phyloP scores from a whole-genome alignment of 306 rosid genomes.

The Lathyrus oleraceus region DNA sequence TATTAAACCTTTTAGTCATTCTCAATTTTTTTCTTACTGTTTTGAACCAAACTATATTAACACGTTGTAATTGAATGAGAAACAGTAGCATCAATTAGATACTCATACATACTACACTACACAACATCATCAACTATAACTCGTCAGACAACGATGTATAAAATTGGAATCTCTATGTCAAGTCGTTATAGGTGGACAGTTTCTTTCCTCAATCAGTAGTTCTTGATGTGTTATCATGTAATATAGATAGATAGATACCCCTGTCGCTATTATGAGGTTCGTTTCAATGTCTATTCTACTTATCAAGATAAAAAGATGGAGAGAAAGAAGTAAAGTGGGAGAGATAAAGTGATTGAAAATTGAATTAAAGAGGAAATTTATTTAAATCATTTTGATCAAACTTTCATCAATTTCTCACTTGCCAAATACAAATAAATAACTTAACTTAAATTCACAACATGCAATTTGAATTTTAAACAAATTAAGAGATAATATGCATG shows the following conservation, averaged over 20 bases:
- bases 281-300: conserved; percentile 33
- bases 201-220: background rate
- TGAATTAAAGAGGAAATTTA: background rate
- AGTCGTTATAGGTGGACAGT: conserved; percentile 25
- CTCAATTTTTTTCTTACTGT: too few relatives aligned
- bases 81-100: conserved; percentile 27
- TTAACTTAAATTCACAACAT: too few relatives aligned
- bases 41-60: background rate
- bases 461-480: too few relatives aligned
- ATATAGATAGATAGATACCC: conserved; percentile 37
- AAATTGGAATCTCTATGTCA: conserved; percentile 15
- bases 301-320: conserved; percentile 31
- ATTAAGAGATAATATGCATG: too few relatives aligned
- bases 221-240: conserved; percentile 33
- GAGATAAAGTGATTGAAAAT: conserved; percentile 28
- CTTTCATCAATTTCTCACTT: conserved; percentile 1
- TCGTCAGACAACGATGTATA: conserved; percentile 12
- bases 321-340: background rate
- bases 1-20: too few relatives aligned
- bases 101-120: background rate
- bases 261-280: conserved; percentile 30
- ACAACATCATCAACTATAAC: background rate
- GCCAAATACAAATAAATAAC: background rate
- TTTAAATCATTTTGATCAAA: background rate
- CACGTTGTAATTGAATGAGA: conserved; percentile 27